phyloP scores from a whole-genome alignment of 805 yeast genomes.

The Spathaspora passalidarum region DNA sequence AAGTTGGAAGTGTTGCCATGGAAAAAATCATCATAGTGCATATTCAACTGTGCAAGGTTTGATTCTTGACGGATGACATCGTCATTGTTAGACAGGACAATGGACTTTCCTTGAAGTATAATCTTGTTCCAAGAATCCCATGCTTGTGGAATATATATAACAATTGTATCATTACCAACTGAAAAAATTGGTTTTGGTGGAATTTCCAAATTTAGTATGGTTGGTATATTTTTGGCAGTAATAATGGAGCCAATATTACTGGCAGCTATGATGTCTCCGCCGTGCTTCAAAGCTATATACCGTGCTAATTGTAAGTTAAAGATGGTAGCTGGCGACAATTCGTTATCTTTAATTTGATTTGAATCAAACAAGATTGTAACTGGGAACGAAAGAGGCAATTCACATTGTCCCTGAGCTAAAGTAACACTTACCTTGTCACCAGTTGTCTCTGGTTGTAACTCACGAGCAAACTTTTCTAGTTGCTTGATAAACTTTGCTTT shows the following conservation, averaged over 20 bases:
- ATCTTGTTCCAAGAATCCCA: conserved; percentile 56
- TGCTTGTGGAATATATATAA: conserved; percentile 42
- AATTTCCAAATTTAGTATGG: conserved; percentile 6
- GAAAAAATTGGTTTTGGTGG: conserved; percentile 16
- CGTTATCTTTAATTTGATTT: conserved; percentile 13
- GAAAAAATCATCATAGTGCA: conserved; percentile 4
- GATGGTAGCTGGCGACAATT: conserved; percentile 17
- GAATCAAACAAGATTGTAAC: conserved; percentile 17
- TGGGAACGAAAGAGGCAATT: conserved; percentile 19
- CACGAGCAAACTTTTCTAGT: conserved; percentile 1
- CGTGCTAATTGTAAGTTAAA: conserved; percentile 34
- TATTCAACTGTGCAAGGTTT: conserved; percentile 12
- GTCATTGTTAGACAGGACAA: conserved; percentile 14
- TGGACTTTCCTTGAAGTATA: conserved; percentile 26
- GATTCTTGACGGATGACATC: conserved; percentile 21
- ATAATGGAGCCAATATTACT: conserved; percentile 6
- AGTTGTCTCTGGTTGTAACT: not conserved
- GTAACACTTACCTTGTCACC: not conserved
- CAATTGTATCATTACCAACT: conserved; percentile 7
- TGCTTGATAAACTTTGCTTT: conserved; percentile 7
- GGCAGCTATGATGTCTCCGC: conserved; percentile 11
- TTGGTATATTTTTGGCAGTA: conserved; percentile 4
- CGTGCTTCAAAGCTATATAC: conserved; percentile 30
- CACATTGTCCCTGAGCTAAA: conserved; percentile 21
- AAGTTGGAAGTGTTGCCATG: not conserved